Percentiles rank a stretch among this genome's conserved stretches.
phyloP scores from a whole-genome alignment of 2,329 filamentous ascomycete species.

The Penicillium vulpinum region DNA sequence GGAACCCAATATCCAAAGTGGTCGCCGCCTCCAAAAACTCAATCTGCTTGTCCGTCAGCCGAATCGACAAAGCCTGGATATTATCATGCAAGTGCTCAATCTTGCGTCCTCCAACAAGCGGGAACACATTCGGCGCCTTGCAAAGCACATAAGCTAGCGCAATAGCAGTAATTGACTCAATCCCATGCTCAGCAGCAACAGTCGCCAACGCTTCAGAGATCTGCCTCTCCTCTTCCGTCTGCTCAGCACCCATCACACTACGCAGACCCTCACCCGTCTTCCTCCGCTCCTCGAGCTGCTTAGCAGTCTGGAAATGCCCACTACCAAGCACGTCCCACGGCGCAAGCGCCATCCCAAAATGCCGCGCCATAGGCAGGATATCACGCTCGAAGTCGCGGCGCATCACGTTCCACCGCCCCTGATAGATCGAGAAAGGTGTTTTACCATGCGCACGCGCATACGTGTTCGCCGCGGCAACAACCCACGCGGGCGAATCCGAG shows the following conservation, averaged over 20 bases:
- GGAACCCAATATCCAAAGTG: conserved; percentile 68
- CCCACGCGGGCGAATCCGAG: conserved; percentile 44
- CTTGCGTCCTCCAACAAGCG: conserved; percentile 70
- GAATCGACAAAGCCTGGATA: conserved; percentile 30
- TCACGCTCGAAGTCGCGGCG: conserved; percentile 44
- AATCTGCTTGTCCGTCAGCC: conserved; percentile 63
- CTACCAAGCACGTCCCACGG: conserved; percentile 62
- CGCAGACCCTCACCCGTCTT: conserved; percentile 45
- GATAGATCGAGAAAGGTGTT: conserved; percentile 43
- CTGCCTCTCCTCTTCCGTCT: conserved; percentile 53
- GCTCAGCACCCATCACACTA: conserved; percentile 23
- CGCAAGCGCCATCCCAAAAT: conserved; percentile 49
- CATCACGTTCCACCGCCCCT: conserved; percentile 44
- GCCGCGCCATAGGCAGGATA: conserved; percentile 43
- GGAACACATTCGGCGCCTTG: conserved; percentile 72
- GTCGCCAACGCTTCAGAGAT: conserved; percentile 61
- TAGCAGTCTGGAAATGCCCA: conserved; percentile 53
- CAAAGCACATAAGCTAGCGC: conserved; percentile 74
- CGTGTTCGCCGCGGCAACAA: conserved; percentile 41
- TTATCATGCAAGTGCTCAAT: conserved; percentile 61
- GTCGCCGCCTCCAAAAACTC: conserved; percentile 63
- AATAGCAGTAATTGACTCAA: conserved; percentile 59
- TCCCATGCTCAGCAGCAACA: conserved; percentile 59
- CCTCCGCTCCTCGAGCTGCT: conserved; percentile 49
- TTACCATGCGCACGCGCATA: conserved; percentile 43